Conservation (phyloP, 2,329 filamentous ascomycete species). For the Penicillium janthinellum region DNA sequence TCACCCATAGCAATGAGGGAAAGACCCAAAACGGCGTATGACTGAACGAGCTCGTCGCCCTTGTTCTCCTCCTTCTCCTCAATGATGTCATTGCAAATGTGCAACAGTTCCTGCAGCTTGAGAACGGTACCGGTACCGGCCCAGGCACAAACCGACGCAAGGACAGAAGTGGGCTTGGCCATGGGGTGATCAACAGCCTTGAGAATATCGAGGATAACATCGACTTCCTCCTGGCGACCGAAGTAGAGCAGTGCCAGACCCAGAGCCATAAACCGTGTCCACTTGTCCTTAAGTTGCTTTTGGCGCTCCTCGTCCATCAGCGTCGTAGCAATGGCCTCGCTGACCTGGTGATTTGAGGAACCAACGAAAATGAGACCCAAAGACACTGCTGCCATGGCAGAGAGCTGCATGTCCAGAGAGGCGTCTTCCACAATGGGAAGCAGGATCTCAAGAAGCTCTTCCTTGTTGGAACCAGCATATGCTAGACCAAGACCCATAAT, state of each 20-base stretch:
- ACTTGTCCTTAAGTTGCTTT: constrained; percentile 93
- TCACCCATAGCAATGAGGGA: constrained; percentile 97
- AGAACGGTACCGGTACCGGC: constrained; percentile 95
- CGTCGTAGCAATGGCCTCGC: constrained; percentile 87
- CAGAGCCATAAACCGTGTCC: constrained; percentile 94
- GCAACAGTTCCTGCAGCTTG: constrained; percentile 94
- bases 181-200: constrained; percentile 97
- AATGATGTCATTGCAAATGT: constrained; percentile 97
- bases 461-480: constrained; percentile 92
- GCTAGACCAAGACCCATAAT: constrained; percentile 96
- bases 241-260: constrained; percentile 94
- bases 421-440: constrained; percentile 86
- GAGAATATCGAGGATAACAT: constrained; percentile 92
- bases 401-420: constrained; percentile 87
- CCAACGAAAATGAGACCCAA: constrained; percentile 91
- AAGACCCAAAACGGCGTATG: constrained; percentile 92
- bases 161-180: constrained; percentile 90
- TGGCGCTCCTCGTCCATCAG: constrained; percentile 91
- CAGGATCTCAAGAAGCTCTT: constrained; percentile 80
- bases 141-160: constrained; percentile 97
- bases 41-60: constrained; percentile 91
- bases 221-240: constrained; percentile 96
- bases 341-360: constrained; percentile 86
- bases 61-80: constrained; percentile 94
- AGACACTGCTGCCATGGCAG: constrained; percentile 91